Evolutionary conservation across 2,329 filamentous ascomycete genomes (phyloP), one percentile per base, ranked within the genome.

Genomic region (Magnaporthiopsis incrustans): DNA sequence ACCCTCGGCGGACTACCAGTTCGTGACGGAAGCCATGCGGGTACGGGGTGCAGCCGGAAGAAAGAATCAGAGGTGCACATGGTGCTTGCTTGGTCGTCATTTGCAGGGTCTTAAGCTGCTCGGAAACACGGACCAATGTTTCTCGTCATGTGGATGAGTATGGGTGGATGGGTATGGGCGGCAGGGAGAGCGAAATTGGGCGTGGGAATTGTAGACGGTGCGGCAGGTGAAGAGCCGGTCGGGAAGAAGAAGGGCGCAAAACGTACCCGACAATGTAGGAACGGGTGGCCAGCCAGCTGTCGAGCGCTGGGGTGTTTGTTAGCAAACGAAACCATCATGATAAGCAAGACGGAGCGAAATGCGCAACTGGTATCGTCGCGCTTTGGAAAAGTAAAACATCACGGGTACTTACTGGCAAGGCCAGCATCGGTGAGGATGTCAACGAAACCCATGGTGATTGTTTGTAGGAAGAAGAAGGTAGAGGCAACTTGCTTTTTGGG

Each of bases 61-160:
- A 38, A 18, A 38, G 12, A 59, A 64, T 90, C 88, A 91, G 89
- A 89, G 81, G 75, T 88, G 87, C 88, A 87, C 83, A 79, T 74
- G 75, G 85, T 80, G 85, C 85, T 84, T 65, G 81, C 81, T 77
- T 77, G 78, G 81, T 89, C 89, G 82, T 90, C 89, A 89, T 85
- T 75, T 80, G 79, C 85, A 88, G 89, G 88, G 91, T 88, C 91
- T 91, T 90, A 63, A 63, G 62, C 62, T 63, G 62, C 62, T 63
- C 87, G 85, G 89, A 84, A 92, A 92, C 89, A 92, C 89, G 89
- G 89, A 92, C 89, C 88, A 91, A 91, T 85, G 80, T 81, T 82
- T 63, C 57, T 63, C 62, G 59, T 63, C 62, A 63, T 59, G 12
- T 59, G n/a, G n/a, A n/a, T n/a, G n/a, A n/a, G n/a, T n/a, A n/a